Evolutionary conservation across 192 early-diverging fungal genomes (phyloP), one percentile per base, ranked within the genome.

Genomic region (Coemansia sp.): DNA sequence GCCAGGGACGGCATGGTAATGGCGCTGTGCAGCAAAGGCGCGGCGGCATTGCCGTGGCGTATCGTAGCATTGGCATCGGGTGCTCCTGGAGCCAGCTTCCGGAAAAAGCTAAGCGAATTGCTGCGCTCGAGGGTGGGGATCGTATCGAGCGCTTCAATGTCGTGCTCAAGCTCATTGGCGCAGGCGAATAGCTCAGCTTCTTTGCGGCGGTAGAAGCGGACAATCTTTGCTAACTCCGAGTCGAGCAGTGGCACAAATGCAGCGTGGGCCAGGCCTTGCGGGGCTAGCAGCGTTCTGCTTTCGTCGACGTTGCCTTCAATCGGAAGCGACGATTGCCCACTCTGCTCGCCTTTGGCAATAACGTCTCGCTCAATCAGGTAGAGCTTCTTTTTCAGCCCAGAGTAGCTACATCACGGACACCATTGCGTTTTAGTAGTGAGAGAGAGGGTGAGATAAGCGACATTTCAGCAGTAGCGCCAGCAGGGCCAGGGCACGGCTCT

Each of bases 191-290:
- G 76, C 64, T 92, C 89, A 0, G 75, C 77, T 56, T 95, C 92
- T 60, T 94, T 93, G 45, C 82, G 82, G 14, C 68, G 59, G 70
- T 97, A 97, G 56, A 95, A 95, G 26, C 65, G 63, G 30, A 81
- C 80, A 52, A 97, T 91, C 62, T 91, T 91, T 47, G 81, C 80
- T 27, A 97, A 81, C 49, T 95, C 90, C 49, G 82, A 82, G 61
- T 95, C 90, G 7, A 97, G 81, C 2, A 88, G 82, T 6, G 82
- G 79, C 13, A 80, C 69, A 52, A 97, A 94, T 22, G 54, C 52
- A 0, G 73, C 62, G 26, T 70, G 66, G 18, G 68, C 61, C 52
- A 63, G 66, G 40, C 42, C 59, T 19, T 75, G 71, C 10, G 65
- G 63, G 6, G 41, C 60, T 22, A 77, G 50, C 22, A 67, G 60